These are phyloP conservation scores for Tricharina praecox DNA, from an alignment of 495 filamentous ascomycete species.

Conservation along the genomic window DNA sequence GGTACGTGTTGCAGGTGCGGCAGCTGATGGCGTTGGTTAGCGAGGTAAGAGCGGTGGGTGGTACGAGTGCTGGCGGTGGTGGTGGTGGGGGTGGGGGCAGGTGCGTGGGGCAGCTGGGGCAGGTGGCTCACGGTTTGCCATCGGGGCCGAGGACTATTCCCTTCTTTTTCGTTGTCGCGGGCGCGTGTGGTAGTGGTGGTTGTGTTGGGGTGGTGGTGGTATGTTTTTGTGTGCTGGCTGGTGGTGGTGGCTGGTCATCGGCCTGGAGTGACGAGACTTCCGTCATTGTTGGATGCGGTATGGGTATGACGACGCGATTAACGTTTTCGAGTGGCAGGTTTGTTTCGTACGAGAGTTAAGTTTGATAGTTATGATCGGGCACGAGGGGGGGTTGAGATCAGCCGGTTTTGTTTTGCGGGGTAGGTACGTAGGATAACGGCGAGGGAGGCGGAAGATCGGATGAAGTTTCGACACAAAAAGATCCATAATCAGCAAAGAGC, in stretches of 20 bases:
- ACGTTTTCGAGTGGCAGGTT: too few relatives aligned
- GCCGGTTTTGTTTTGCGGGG: too few relatives aligned
- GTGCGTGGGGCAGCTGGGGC: conserved; percentile 9
- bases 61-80: not conserved
- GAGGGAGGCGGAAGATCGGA: too few relatives aligned
- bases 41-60: not conserved
- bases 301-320: too few relatives aligned
- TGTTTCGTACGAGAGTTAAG: too few relatives aligned
- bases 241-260: not conserved
- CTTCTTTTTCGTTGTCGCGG: conserved; percentile 31
- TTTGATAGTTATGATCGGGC: too few relatives aligned
- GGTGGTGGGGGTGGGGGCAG: not conserved
- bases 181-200: conserved; percentile 34
- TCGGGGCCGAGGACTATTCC: conserved; percentile 78
- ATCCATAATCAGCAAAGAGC: too few relatives aligned
- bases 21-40: conserved; percentile 41
- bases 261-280: conserved; percentile 7
- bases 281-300: conserved; percentile 11
- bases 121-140: conserved; percentile 70
- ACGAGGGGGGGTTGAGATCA: too few relatives aligned
- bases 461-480: too few relatives aligned
- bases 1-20: conserved; percentile 52
- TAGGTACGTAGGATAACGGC: too few relatives aligned
- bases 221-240: conserved; percentile 21
- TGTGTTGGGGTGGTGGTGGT: conserved; percentile 27